These are phyloP conservation scores for Trichoderma guizhouense DNA, from an alignment of 2,329 filamentous ascomycete species.

Conservation along the genomic window DNA sequence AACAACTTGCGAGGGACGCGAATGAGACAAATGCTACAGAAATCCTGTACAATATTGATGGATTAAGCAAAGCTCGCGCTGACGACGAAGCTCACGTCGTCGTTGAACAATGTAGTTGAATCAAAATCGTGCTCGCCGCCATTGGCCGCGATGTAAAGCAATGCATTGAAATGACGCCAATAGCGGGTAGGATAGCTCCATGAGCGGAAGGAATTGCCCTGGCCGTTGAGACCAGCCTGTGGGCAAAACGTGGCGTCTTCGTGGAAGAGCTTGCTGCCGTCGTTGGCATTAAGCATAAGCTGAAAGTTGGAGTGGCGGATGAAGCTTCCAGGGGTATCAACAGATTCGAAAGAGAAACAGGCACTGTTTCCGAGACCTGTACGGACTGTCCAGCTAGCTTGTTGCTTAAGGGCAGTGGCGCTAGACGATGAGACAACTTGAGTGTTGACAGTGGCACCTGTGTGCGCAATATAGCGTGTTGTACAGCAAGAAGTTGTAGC, in stretches of 20 bases:
- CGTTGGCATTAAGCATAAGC: not conserved
- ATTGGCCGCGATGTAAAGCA: not conserved
- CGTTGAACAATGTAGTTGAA: not conserved
- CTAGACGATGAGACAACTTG: constrained; percentile 8
- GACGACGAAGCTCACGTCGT: constrained; percentile 7
- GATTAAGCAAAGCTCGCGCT: not conserved
- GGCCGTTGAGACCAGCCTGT: constrained; percentile 2
- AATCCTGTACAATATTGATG: not conserved
- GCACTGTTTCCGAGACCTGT: constrained; percentile 3
- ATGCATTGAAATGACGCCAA: not conserved
- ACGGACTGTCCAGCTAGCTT: constrained; percentile 7
- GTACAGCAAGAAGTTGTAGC: constrained; percentile 2
- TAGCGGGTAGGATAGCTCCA: constrained; percentile 7
- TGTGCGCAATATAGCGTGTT: constrained; percentile 8
- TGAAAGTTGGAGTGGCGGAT: not conserved
- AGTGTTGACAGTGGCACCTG: constrained; percentile 1
- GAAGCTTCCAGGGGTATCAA: not conserved
- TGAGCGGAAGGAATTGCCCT: not conserved
- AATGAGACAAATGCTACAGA: not conserved
- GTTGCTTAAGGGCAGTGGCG: constrained; percentile 4
- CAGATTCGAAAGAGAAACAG: constrained; percentile 6
- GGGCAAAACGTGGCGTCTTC: constrained; percentile 9
- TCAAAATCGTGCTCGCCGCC: not conserved
- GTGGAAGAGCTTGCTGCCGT: not conserved
- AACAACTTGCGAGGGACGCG: not conserved